Conservation (phyloP, 768 basidiomycete species). For the Lentinus brumalis region DNA sequence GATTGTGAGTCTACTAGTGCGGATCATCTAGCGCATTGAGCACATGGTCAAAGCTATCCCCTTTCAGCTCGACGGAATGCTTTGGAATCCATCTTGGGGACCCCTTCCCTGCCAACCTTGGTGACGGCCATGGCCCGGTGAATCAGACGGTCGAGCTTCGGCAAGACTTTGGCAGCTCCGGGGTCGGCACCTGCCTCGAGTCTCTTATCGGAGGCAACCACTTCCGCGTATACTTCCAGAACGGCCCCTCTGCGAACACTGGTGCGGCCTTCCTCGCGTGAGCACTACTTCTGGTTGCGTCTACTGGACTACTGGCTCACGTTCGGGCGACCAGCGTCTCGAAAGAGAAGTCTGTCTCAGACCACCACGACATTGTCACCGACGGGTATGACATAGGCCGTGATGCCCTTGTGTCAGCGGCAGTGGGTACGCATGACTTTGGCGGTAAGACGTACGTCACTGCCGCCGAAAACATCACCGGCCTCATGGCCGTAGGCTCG, state of each 20-base stretch:
- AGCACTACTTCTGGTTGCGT: conserved; percentile 21
- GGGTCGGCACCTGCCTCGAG: conserved; percentile 48
- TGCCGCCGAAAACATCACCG: conserved; percentile 47
- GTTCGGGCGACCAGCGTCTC: conserved; percentile 40
- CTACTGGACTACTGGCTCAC: not conserved
- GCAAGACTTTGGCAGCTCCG: conserved; percentile 38
- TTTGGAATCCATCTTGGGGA: conserved; percentile 38
- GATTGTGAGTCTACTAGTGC: conserved; percentile 48
- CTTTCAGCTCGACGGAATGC: conserved; percentile 46
- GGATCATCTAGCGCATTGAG: not conserved
- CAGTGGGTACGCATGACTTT: conserved; percentile 42
- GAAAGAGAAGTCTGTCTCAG: conserved; percentile 41
- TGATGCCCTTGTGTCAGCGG: conserved; percentile 39
- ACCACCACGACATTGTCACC: conserved; percentile 45
- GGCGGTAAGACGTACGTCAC: conserved; percentile 51
- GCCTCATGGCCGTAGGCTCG: conserved; percentile 54
- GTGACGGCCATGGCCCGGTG: conserved; percentile 50
- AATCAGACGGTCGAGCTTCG: conserved; percentile 49
- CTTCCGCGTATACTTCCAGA: conserved; percentile 57
- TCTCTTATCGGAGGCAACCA: conserved; percentile 49
- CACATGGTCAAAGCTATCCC: not conserved
- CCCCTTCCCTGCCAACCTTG: conserved; percentile 46
- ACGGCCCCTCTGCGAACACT: conserved; percentile 52
- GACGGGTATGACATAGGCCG: conserved; percentile 54
- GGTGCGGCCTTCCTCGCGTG: conserved; percentile 62